Base-by-base conservation (phyloP, 2,329 filamentous ascomycete genomes). In the Aspergillus caelatus region DNA sequence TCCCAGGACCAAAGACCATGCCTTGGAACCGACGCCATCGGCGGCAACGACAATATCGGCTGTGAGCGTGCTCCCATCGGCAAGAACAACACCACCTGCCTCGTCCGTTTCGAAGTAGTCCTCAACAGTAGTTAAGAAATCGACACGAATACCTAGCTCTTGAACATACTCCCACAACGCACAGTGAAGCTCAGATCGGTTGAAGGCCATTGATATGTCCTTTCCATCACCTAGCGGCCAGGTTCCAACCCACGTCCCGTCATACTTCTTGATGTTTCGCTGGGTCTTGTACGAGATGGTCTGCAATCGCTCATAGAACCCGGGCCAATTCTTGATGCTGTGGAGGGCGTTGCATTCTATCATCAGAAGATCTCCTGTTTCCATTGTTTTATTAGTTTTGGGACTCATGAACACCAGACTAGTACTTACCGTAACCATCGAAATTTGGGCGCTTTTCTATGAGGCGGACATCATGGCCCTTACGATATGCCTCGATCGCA, bases 401-500 rank as follows among this genome's bases (percentile, higher is more conserved):
- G 21, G 12, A 4, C 5, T 28, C 3, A 3, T 2, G 34, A 52
- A n/a, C 10, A 6, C 14, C 10, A 30, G 10, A 12, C 12, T 7
- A 1, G 14, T 30, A 7, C 54, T 45, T 4, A 62, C 60, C 43
- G 9, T 57, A 50, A 4, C 53, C 53, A 4, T 50, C 30, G 8
- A 57, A 57, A 11, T 14, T 32, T 16, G 43, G 45, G 8, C 60
- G 60, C 23, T 57, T 57, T 21, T 62, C 60, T 19, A 58, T 12
- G 5, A 62, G 32, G 10, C 23, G 54, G 23, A 62, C 45, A 48
- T 53, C 26, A 19, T 62, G 60, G 21, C 60, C 60, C n/a, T 62
- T 62, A 10, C 60, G 60, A 30, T 62, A 39, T 19, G 34, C 60
- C 45, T 62, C 60, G 43, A 62, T 62, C 4, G 60, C 60, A 41